Base-by-base conservation (phyloP, 371 early-diverging fungal genomes). In the Conidiobolus incongruus region DNA sequence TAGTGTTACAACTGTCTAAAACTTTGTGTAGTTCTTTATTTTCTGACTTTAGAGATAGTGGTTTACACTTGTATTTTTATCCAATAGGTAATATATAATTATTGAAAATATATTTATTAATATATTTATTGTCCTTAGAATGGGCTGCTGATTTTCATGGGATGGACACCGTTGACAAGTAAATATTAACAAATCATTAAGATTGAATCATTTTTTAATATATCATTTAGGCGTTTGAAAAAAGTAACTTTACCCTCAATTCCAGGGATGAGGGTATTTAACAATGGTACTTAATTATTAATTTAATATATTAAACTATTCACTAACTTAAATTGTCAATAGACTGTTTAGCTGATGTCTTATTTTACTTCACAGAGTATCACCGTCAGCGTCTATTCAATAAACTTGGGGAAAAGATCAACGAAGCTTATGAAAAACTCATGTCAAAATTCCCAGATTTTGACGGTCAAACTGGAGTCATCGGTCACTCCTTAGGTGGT, bases 401-500 rank as follows among this genome's bases (percentile, higher is more conserved):
- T 32, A 55, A 60, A 32, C 55, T 64, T 28, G 53, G 59, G 16
- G 26, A 52, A 2, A 44, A 46, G 26, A 45, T 65, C 31, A 68
- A 68, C 48, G 33, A 46, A 11, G 47, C 47, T 15, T 55, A 60
- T 41, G 45, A 35, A 1, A 40, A 50, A 23, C 60, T 60, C 45
- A 43, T 50, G 38, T 16, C 49, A 22, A 40, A 48, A 30, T 21
- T 59, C 38, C 65, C 65, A 0, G 46, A 54, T 13, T 64, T 63
- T 41, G 39, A 47, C 1, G 65, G 68, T n/a, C 47, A 51, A 5
- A 46, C 61, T 17, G 45, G 45, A 12, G 28, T 68, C 7, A 33
- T 68, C 3, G 56, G 53, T 5, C 63, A 65, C 35, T 58, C 58
- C 0, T 55, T 68, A 19, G 68, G 68, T 29, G 63, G 64, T 12